These are phyloP conservation scores for Knoxdaviesia proteae DNA, from an alignment of 2,329 filamentous ascomycete genomes.

Conservation along the genomic window DNA sequence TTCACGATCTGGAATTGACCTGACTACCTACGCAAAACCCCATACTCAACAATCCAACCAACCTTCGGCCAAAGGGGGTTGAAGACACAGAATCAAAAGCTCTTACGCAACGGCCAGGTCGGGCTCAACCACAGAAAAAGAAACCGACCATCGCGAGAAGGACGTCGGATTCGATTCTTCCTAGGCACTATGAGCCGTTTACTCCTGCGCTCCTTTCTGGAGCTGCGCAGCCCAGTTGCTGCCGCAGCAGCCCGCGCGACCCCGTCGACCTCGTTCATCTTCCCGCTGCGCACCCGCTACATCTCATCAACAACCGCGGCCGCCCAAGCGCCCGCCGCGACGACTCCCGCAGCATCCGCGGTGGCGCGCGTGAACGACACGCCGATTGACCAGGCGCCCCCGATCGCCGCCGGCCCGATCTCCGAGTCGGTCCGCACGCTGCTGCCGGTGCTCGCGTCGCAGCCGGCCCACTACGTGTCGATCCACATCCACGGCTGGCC, in stretches of 20 bases:
- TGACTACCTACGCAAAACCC: too few relatives aligned
- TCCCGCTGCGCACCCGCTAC: conserved; percentile 23
- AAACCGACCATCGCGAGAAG: too few relatives aligned
- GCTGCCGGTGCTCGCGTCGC: conserved; percentile 50
- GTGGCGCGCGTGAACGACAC: conserved; percentile 5
- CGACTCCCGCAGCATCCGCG: conserved; percentile 10
- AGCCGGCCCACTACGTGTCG: conserved; percentile 59
- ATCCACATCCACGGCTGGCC: conserved; percentile 60
- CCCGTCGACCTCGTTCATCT: conserved; percentile 15
- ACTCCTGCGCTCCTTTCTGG: conserved; percentile 41
- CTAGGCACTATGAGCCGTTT: conserved; percentile 29
- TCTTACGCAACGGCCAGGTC: too few relatives aligned
- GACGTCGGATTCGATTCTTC: too few relatives aligned
- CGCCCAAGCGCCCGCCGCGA: conserved; percentile 12
- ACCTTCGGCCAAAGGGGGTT: too few relatives aligned
- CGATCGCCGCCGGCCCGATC: conserved; percentile 24
- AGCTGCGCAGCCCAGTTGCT: conserved; percentile 26
- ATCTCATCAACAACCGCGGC: conserved; percentile 8
- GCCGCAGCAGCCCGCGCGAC: conserved; percentile 12
- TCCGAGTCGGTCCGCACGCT: conserved; percentile 34
- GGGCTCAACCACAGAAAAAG: too few relatives aligned
- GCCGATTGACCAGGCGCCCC: conserved; percentile 25
- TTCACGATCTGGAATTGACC: too few relatives aligned
- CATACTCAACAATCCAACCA: too few relatives aligned
- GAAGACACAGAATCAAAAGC: too few relatives aligned